Conservation (phyloP, 768 basidiomycete genomes). For the Termitomyces sp. region DNA sequence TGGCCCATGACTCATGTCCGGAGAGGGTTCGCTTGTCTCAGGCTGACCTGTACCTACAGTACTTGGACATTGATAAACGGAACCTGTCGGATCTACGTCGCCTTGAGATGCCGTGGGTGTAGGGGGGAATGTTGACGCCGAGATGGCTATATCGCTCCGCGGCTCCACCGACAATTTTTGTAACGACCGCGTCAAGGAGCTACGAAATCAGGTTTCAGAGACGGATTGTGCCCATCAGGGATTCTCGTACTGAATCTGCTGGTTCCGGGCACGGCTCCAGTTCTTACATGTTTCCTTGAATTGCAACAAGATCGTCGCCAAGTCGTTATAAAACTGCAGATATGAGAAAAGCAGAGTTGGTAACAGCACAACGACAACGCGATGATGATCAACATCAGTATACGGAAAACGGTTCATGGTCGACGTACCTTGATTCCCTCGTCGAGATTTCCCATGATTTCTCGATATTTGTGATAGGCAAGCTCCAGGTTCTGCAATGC, state of each 20-base stretch:
- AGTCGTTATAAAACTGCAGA: constrained; percentile 83
- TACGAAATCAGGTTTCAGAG: constrained; percentile 14
- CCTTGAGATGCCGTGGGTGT: background rate
- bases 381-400: background rate
- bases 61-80: background rate
- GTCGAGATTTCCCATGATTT: constrained; percentile 78
- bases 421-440: constrained; percentile 77
- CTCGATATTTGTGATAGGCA: constrained; percentile 83
- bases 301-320: constrained; percentile 62
- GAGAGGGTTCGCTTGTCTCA: background rate
- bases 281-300: constrained; percentile 73
- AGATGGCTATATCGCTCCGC: background rate
- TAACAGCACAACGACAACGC: background rate
- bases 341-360: background rate
- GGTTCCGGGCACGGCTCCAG: constrained; percentile 68
- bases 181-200: constrained; percentile 36
- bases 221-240: background rate
- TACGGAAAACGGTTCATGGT: constrained; percentile 3
- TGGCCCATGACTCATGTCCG: background rate
- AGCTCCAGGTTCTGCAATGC: constrained; percentile 79
- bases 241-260: constrained; percentile 65
- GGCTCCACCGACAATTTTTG: constrained; percentile 24
- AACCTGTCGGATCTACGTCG: background rate
- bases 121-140: background rate
- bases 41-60: background rate